These are phyloP conservation scores for Kodamaea arcana DNA, from an alignment of 1,139 yeast species.

Conservation along the genomic window DNA sequence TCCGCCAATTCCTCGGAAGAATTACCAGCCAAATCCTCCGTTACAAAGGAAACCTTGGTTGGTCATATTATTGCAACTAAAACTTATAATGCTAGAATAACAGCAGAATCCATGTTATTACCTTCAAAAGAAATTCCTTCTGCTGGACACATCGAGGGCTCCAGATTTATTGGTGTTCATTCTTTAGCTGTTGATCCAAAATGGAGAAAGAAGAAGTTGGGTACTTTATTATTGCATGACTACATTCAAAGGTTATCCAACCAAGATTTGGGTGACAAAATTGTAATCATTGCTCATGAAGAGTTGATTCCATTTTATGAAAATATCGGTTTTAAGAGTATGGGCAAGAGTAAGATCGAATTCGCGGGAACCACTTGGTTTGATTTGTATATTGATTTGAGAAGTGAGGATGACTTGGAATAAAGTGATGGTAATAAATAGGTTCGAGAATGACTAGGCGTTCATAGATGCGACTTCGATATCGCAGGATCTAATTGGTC, in stretches of 20 bases:
- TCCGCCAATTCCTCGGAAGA: conserved; percentile 31
- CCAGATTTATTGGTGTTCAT: conserved; percentile 76
- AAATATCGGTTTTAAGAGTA: conserved; percentile 68
- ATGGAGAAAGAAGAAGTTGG: conserved; percentile 78
- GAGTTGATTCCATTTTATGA: conserved; percentile 71
- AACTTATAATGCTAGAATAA: conserved; percentile 47
- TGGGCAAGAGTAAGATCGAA: conserved; percentile 57
- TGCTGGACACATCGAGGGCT: conserved; percentile 75
- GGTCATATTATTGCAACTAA: conserved; percentile 88
- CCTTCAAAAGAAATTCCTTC: conserved; percentile 38
- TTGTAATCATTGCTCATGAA: conserved; percentile 70
- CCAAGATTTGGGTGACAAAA: conserved; percentile 78
- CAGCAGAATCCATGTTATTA: conserved; percentile 63
- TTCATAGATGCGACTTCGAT: too few relatives aligned
- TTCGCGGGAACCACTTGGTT: conserved; percentile 65
- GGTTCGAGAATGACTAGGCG: too few relatives aligned
- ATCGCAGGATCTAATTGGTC: too few relatives aligned
- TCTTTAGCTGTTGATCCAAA: conserved; percentile 74
- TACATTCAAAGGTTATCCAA: conserved; percentile 86
- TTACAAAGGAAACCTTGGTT: conserved; percentile 62
- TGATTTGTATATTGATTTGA: conserved; percentile 60
- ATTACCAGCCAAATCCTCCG: conserved; percentile 49
- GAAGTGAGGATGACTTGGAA: conserved; percentile 50
- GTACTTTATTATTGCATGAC: conserved; percentile 79
- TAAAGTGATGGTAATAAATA: not conserved